Percentiles rank a stretch among this genome's conserved stretches.
Evolutionary conservation across 2,329 filamentous ascomycete genomes (phyloP).

Genomic region (Phialocephala sp.): DNA sequence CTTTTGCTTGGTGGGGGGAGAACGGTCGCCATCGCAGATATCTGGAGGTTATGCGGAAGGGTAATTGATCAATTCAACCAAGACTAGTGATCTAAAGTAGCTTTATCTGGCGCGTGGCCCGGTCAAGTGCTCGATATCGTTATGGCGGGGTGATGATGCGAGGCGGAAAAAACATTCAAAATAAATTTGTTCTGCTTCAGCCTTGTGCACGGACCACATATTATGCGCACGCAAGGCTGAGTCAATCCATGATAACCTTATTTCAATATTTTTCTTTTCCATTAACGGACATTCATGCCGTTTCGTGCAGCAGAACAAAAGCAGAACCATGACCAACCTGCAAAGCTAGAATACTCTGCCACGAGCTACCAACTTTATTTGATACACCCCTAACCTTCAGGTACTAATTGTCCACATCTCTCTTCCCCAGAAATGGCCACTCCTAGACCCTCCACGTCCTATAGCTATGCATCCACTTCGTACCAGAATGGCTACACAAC

Average conservation of each 20-base stretch:
- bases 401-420: conserved; percentile 1
- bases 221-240: conserved; percentile 21
- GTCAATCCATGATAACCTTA: background rate
- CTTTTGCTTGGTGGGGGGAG: conserved; percentile 87
- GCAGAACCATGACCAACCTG: background rate
- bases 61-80: background rate
- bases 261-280: background rate
- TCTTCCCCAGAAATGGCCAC: conserved; percentile 24
- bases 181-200: conserved; percentile 33
- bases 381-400: conserved; percentile 1
- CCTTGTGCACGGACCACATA: conserved; percentile 27
- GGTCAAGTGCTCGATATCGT: background rate
- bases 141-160: conserved; percentile 3
- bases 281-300: background rate
- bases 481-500: conserved; percentile 39
- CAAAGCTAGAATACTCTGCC: background rate
- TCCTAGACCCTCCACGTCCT: conserved; percentile 36
- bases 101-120: background rate
- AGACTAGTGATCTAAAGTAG: background rate
- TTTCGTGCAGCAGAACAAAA: background rate
- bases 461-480: conserved; percentile 35
- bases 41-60: background rate
- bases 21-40: conserved; percentile 72
- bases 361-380: background rate
- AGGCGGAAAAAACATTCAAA: conserved; percentile 24